Percentiles rank a stretch among this genome's conserved stretches.
Conservation (phyloP, 208 protist genomes). For the Crithidia fasciculata region DNA sequence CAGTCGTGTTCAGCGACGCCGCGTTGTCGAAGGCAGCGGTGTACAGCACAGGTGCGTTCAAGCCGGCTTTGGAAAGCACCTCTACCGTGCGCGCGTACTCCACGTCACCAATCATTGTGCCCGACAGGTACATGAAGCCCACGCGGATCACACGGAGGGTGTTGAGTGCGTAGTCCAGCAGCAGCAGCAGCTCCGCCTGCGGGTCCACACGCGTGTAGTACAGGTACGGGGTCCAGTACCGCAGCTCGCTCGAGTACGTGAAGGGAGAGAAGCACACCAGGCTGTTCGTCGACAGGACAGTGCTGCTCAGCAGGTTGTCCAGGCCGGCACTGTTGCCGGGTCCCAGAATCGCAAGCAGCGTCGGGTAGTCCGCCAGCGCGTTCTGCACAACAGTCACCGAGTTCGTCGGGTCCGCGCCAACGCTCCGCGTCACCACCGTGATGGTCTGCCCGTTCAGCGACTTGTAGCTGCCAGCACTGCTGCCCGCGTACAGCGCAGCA, state of each 20-base stretch:
- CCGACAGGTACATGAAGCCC: slow-evolving; percentile 62
- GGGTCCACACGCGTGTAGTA: slow-evolving; percentile 60
- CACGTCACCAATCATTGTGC: slow-evolving; percentile 3
- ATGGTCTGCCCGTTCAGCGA: slow-evolving; percentile 17
- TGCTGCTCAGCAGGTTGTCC: neutral
- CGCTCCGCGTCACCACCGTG: no score
- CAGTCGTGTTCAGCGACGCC: slow-evolving; percentile 14
- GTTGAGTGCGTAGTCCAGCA: slow-evolving; percentile 37
- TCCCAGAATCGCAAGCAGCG: slow-evolving; percentile 22
- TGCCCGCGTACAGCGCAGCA: no score
- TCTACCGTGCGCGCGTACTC: no score
- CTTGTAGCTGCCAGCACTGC: no score
- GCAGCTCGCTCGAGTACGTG: slow-evolving; percentile 18
- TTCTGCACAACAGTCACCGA: neutral
- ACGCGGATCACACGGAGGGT: slow-evolving; percentile 34
- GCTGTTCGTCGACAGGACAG: neutral
- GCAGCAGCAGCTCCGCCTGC: slow-evolving; percentile 34
- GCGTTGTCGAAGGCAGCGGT: slow-evolving; percentile 2
- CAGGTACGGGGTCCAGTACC: slow-evolving; percentile 22
- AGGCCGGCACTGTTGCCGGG: slow-evolving; percentile 12
- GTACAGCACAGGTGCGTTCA: slow-evolving; percentile 15
- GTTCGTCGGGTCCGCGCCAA: no score
- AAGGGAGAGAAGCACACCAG: slow-evolving; percentile 38
- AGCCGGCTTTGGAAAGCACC: no score
- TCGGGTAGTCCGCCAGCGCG: slow-evolving; percentile 3